Conservation (phyloP, 805 yeast species). For the Nakazawaea ishiwadae region DNA sequence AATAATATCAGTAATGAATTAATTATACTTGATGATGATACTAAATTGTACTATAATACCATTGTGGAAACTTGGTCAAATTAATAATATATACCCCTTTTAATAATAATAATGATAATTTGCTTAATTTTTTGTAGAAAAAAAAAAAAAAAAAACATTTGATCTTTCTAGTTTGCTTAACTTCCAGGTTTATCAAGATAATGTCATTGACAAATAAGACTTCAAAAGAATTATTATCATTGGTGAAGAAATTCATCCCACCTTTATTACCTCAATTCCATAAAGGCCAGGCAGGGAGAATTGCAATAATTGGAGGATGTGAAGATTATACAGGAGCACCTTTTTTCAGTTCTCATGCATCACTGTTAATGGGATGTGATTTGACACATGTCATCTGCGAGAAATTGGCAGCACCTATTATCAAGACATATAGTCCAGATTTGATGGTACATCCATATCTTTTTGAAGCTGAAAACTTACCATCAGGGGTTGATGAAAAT, state of each 20-base stretch:
- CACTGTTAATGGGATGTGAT: slow-evolving; percentile 84
- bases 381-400: slow-evolving; percentile 90
- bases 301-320: slow-evolving; percentile 89
- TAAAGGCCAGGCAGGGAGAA: slow-evolving; percentile 89
- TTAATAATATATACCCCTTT: too few relatives aligned
- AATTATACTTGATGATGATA: too few relatives aligned
- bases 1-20: too few relatives aligned
- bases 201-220: slow-evolving; percentile 10
- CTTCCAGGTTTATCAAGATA: too few relatives aligned
- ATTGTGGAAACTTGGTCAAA: too few relatives aligned
- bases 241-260: slow-evolving; percentile 61
- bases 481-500: slow-evolving; percentile 19
- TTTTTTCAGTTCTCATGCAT: slow-evolving; percentile 80
- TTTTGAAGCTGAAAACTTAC: slow-evolving; percentile 32
- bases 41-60: too few relatives aligned
- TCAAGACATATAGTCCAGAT: slow-evolving; percentile 87
- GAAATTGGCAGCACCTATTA: slow-evolving; percentile 66
- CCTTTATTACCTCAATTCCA: slow-evolving; percentile 69
- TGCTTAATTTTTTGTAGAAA: too few relatives aligned
- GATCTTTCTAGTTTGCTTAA: too few relatives aligned
- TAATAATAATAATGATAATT: too few relatives aligned
- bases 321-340: slow-evolving; percentile 98
- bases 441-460: slow-evolving; percentile 95
- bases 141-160: too few relatives aligned
- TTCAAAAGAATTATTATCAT: slow-evolving; percentile 36